phyloP scores from a whole-genome alignment of 352 stramenopile genomes.

The Pythium insidiosum region DNA sequence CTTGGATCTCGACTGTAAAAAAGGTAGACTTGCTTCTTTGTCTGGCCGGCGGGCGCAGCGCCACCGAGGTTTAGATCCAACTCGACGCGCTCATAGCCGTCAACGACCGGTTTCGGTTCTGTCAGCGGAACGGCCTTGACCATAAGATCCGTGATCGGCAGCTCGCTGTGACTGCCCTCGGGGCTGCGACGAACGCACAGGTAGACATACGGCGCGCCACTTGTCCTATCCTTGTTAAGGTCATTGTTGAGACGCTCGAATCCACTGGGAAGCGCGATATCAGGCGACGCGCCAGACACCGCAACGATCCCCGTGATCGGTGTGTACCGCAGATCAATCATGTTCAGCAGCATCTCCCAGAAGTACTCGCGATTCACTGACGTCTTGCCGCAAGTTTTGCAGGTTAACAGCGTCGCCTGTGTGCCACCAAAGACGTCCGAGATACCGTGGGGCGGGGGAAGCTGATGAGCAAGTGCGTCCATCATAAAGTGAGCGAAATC shows the following conservation, averaged over 20 bases:
- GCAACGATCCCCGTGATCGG: slow-evolving; percentile 75
- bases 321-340: slow-evolving; percentile 86
- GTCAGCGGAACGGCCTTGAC: slow-evolving; percentile 52
- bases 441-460: slow-evolving; percentile 59
- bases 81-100: slow-evolving; percentile 73
- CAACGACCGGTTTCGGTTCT: slow-evolving; percentile 52
- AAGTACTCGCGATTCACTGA: slow-evolving; percentile 84
- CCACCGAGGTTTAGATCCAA: slow-evolving; percentile 77
- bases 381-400: slow-evolving; percentile 75
- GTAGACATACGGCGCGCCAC: slow-evolving; percentile 71
- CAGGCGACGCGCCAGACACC: slow-evolving; percentile 60
- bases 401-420: slow-evolving; percentile 76
- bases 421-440: slow-evolving; percentile 68
- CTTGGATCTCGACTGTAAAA: slow-evolving; percentile 68
- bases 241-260: slow-evolving; percentile 80
- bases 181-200: slow-evolving; percentile 71
- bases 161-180: slow-evolving; percentile 24
- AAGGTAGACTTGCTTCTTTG: slow-evolving; percentile 84
- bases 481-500: slow-evolving; percentile 86
- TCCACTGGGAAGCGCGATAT: slow-evolving; percentile 52
- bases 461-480: slow-evolving; percentile 62
- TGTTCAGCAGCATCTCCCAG: slow-evolving; percentile 85
- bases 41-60: slow-evolving; percentile 23
- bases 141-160: slow-evolving; percentile 77
- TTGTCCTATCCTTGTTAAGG: slow-evolving; percentile 82